phyloP scores from a whole-genome alignment of 2,329 filamentous ascomycete species.

The Aspergillus neotritici region DNA sequence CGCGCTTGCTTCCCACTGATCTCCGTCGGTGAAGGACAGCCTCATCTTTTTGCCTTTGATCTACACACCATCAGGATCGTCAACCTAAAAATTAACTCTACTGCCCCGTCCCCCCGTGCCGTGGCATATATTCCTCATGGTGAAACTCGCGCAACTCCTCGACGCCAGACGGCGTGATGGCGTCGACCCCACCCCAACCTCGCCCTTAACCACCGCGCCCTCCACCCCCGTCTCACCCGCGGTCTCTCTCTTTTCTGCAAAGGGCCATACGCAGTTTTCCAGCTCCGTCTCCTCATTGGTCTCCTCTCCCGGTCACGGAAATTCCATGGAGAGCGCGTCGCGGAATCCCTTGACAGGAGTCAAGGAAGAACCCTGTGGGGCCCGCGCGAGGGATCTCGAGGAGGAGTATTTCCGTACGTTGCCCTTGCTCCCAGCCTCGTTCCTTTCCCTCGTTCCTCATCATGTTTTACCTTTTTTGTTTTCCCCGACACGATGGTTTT shows the following conservation, averaged over 20 bases:
- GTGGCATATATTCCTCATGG: constrained; percentile 21
- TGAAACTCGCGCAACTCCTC: constrained; percentile 31
- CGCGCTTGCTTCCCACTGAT: no score
- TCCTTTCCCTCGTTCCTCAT: neutral
- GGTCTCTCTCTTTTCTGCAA: constrained; percentile 36
- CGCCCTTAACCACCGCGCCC: constrained; percentile 29
- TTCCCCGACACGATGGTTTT: constrained; percentile 1
- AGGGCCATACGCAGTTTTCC: constrained; percentile 36
- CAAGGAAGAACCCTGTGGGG: constrained; percentile 72
- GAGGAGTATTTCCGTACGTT: constrained; percentile 69
- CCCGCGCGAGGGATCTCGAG: constrained; percentile 50
- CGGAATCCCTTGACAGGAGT: constrained; percentile 73
- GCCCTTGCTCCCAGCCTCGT: constrained; percentile 12
- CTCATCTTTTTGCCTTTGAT: no score
- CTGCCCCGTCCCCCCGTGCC: no score
- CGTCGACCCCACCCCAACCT: constrained; percentile 25
- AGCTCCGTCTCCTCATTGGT: constrained; percentile 73
- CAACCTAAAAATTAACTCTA: neutral
- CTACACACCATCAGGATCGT: neutral
- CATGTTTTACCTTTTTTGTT: neutral
- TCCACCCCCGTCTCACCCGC: constrained; percentile 38
- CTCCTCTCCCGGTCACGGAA: constrained; percentile 52
- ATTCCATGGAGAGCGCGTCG: constrained; percentile 46
- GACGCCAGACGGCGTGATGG: constrained; percentile 29
- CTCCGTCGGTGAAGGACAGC: no score